These are phyloP conservation scores for Primulina tabacum DNA, from an alignment of 257 asterid species.

Conservation along the genomic window DNA sequence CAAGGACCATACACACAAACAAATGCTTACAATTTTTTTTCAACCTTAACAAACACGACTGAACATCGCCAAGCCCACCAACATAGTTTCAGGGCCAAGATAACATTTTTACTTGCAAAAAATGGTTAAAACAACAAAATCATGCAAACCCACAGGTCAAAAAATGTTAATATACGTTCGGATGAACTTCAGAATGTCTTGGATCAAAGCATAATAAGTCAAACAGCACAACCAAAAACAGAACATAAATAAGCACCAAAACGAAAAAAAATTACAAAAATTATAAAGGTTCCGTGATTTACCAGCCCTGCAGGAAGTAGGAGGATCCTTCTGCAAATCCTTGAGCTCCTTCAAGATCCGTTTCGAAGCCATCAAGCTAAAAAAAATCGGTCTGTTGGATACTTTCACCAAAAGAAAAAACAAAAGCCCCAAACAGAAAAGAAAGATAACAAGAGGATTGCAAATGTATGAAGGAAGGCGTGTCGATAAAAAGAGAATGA, in stretches of 20 bases:
- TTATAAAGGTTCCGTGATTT: not conserved
- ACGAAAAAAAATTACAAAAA: not conserved
- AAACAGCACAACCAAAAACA: conserved; percentile 11
- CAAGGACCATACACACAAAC: not conserved
- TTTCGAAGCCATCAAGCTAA: conserved; percentile 50
- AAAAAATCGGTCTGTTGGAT: conserved; percentile 37
- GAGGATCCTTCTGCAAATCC: conserved; percentile 61
- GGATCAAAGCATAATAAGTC: conserved; percentile 27
- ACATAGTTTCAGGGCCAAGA: not conserved
- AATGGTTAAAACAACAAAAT: conserved; percentile 19
- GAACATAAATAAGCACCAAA: not conserved
- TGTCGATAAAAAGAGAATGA: not conserved
- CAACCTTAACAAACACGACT: not conserved
- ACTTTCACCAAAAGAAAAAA: conserved; percentile 5
- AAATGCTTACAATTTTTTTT: not conserved
- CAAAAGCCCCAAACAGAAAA: conserved; percentile 11
- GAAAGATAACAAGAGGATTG: not conserved
- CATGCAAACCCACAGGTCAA: conserved; percentile 15
- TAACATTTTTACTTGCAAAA: not conserved
- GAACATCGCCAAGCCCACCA: not conserved
- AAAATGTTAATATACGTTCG: not conserved
- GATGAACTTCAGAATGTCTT: conserved; percentile 18
- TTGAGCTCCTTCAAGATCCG: conserved; percentile 61
- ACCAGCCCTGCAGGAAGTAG: conserved; percentile 59
- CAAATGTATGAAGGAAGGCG: conserved; percentile 3